Evolutionary conservation across 2,329 filamentous ascomycete species (phyloP), one percentile per base, ranked within the genome.

Genomic region (Epichloe aotearoae): DNA sequence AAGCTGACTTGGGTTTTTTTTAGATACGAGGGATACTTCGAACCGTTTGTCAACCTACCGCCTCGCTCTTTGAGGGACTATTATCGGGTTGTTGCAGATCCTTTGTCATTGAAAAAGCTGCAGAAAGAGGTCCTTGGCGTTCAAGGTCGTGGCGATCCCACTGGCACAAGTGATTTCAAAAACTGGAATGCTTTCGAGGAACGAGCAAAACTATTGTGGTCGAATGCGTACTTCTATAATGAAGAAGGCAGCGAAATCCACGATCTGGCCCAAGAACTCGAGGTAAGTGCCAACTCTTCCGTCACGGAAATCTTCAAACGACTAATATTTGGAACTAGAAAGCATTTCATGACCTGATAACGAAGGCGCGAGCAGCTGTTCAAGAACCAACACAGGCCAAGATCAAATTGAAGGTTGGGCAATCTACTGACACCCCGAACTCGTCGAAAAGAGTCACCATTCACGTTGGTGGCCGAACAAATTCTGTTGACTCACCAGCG

Each of bases 201-300:
- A 50, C 86, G 86, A 60, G 76, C 87, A 12, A 86, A 82, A 59
- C 75, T 87, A 49, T 82, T 96, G 42, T 96, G 90, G 90, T 77
- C 76, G 46, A 96, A 96, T 65, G 88, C 89, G 0, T 85, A 82
- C 60, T 84, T 84, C 53, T 96, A 91, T 72, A 96, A 96, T 58
- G 88, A 95, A 65, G 89, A 95, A 62, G 86, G 84, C 4, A 95
- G 90, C 61, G 84, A 88, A 15, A 90, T 95, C 48, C 88, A 83
- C 56, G 73, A 79, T 20, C 73, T 93, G 54, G 88, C 88, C 1
- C 79, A 82, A 46, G 82, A 93, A 53, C 77, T 96, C 6, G 83
- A 94, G 79, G 87, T 88, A 70, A 46, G 59, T 26, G 19, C 4
- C 5, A 17, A 19, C 5, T 12, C 10, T 7, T 12, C 17, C n/a